phyloP scores from a whole-genome alignment of 106 monocot species.

The Dactylorhiza incarnata region DNA sequence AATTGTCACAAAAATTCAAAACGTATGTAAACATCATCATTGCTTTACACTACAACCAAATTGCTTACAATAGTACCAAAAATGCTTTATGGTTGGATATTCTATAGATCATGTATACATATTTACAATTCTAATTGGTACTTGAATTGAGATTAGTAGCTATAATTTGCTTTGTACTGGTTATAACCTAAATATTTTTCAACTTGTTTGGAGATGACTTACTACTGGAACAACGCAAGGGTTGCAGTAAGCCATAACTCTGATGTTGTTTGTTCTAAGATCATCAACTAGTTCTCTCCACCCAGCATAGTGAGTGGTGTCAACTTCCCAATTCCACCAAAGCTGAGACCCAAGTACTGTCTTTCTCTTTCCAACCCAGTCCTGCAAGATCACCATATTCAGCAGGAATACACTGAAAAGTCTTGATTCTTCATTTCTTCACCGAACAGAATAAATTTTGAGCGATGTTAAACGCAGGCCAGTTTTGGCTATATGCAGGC shows the following conservation, averaged over 20 bases:
- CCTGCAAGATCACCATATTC: constrained; percentile 27
- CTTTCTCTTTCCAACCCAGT: constrained; percentile 90
- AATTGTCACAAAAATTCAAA: too few species aligned
- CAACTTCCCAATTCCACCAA: constrained; percentile 97
- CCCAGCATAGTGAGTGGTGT: constrained; percentile 36
- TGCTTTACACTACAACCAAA: too few species aligned
- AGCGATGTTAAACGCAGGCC: too few species aligned
- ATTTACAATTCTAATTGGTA: neutral
- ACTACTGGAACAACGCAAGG: constrained; percentile 73
- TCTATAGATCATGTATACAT: neutral
- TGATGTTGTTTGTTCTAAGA: constrained; percentile 32
- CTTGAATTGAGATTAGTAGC: neutral
- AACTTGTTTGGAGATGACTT: neutral
- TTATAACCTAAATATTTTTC: neutral
- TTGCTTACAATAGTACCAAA: too few species aligned
- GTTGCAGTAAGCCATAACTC: constrained; percentile 81
- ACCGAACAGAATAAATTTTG: too few species aligned
- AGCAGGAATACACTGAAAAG: neutral
- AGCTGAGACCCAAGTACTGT: constrained; percentile 84
- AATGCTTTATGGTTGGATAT: neutral
- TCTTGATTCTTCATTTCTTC: neutral
- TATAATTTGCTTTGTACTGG: neutral
- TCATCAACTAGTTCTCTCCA: constrained; percentile 65
- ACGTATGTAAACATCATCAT: too few species aligned
- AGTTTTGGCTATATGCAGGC: too few species aligned